Evolutionary conservation across 371 early-diverging fungal genomes (phyloP), one percentile per base, ranked within the genome.

Genomic region (Rhizopus delemar): DNA sequence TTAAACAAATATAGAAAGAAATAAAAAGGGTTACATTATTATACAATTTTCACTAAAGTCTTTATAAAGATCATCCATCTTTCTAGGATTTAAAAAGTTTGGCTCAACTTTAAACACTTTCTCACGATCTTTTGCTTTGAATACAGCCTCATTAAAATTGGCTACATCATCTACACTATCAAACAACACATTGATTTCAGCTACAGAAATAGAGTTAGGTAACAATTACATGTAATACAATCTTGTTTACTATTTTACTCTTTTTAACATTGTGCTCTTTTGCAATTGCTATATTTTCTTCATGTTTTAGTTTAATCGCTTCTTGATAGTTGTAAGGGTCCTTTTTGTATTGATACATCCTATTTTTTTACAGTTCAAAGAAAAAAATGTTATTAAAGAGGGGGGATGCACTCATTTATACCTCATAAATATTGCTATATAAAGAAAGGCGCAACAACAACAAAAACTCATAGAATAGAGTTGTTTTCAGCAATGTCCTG

Each of bases 11-110:
- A 12, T 39, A 39, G 39, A 39, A 43, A 43, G 5, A 43, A 13
- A 41, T 50, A 41, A 2, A 35, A 41, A 16, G 33, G 28, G 15
- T 46, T 59, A 74, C 71, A 74, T 74, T 12, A 74, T 22, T 8
- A 59, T 29, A 34, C 74, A 74, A 11, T 62, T 60, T 9, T 48
- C 45, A 46, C 60, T 66, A n/a, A 62, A 51, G 12, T 68, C 63
- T 22, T 13, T 15, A 28, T 46, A 51, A n/a, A 63, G 9, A 5
- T 63, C 50, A 0, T 48, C 51, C 3, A 32, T 4, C 48, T 36
- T 63, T 34, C 63, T 39, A 28, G 68, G 68, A 22, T 63, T 59
- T 4, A 68, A 3, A 49, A 68, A 68, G 29, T 33, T 53, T n/a
- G 68, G 57, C 3, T 56, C 46, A 7, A 56, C 39, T 6, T n/a